Evolutionary conservation across 768 basidiomycete genomes (phyloP).

Genomic region (Agrocybe praecox): DNA sequence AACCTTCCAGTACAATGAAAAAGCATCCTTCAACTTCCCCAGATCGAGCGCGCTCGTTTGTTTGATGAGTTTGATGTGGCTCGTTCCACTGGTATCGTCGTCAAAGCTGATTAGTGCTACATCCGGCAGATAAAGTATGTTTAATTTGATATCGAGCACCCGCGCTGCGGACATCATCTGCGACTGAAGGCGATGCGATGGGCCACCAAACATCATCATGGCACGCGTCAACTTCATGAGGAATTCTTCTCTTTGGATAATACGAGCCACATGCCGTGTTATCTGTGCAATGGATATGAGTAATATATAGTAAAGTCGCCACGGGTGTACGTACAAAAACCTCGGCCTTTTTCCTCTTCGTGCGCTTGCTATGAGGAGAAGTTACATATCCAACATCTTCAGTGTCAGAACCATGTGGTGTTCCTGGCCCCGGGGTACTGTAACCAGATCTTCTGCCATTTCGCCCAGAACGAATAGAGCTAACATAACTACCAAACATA

Average conservation of each 20-base stretch:
- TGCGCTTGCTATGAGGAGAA: constrained; percentile 32
- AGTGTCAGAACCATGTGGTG: constrained; percentile 11
- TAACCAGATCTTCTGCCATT: constrained; percentile 16
- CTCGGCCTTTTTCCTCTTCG: constrained; percentile 72
- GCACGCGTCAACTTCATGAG: constrained; percentile 81
- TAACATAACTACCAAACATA: constrained; percentile 12
- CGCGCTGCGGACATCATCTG: constrained; percentile 80
- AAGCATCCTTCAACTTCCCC: constrained; percentile 72
- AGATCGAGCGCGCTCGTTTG: constrained; percentile 75
- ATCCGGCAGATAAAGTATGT: constrained; percentile 76
- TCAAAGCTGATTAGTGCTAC: constrained; percentile 84
- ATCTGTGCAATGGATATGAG: constrained; percentile 48
- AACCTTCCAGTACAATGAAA: constrained; percentile 76
- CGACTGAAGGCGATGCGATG: constrained; percentile 79
- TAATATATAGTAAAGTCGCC: background rate
- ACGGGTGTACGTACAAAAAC: constrained; percentile 58
- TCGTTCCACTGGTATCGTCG: constrained; percentile 78
- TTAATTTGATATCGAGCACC: constrained; percentile 71
- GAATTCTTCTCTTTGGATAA: constrained; percentile 82
- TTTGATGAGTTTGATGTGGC: constrained; percentile 78
- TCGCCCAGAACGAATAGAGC: constrained; percentile 15
- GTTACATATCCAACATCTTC: constrained; percentile 14
- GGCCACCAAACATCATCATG: constrained; percentile 90
- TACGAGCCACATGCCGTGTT: constrained; percentile 81
- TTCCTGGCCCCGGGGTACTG: constrained; percentile 15